Evolutionary conservation across 768 basidiomycete species (phyloP).

Genomic region (Macrolepiota fuliginosa): DNA sequence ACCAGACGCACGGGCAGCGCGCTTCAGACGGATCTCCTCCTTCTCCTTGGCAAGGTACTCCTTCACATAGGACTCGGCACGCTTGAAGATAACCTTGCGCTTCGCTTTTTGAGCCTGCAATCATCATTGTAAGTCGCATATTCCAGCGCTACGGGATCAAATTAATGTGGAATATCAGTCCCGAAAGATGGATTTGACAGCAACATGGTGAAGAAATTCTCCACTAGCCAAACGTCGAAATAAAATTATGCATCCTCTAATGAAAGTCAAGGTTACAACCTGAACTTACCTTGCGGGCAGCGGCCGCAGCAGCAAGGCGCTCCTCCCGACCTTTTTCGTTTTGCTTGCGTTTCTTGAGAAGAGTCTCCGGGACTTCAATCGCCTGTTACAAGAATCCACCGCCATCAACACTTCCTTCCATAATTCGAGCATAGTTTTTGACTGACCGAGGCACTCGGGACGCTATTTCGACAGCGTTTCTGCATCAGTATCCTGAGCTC

Average conservation of each 20-base stretch:
- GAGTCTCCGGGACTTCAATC: slow-evolving; percentile 98
- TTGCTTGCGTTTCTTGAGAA: slow-evolving; percentile 99
- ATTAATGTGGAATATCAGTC: slow-evolving; percentile 51
- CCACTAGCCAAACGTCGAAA: slow-evolving; percentile 79
- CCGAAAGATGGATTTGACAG: slow-evolving; percentile 95
- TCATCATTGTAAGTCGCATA: slow-evolving; percentile 15
- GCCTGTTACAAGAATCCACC: slow-evolving; percentile 43
- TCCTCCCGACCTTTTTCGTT: slow-evolving; percentile 96
- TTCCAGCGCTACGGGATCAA: background rate
- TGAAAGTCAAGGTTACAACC: slow-evolving; percentile 13
- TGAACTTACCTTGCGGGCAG: slow-evolving; percentile 82
- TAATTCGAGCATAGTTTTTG: slow-evolving; percentile 15
- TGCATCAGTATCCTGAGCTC: slow-evolving; percentile 8
- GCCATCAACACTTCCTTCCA: slow-evolving; percentile 21
- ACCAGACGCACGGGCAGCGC: slow-evolving; percentile 85
- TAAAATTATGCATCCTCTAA: slow-evolving; percentile 81
- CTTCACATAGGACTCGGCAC: slow-evolving; percentile 97
- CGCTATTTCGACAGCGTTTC: slow-evolving; percentile 28
- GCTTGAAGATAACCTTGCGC: slow-evolving; percentile 98
- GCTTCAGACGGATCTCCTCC: slow-evolving; percentile 95
- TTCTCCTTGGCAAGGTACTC: slow-evolving; percentile 91
- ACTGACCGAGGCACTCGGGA: slow-evolving; percentile 59
- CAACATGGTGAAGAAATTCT: slow-evolving; percentile 45
- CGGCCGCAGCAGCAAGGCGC: slow-evolving; percentile 76
- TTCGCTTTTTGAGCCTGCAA: slow-evolving; percentile 82